Base-by-base conservation (phyloP, 495 filamentous ascomycete species). In the Halenospora varia region DNA sequence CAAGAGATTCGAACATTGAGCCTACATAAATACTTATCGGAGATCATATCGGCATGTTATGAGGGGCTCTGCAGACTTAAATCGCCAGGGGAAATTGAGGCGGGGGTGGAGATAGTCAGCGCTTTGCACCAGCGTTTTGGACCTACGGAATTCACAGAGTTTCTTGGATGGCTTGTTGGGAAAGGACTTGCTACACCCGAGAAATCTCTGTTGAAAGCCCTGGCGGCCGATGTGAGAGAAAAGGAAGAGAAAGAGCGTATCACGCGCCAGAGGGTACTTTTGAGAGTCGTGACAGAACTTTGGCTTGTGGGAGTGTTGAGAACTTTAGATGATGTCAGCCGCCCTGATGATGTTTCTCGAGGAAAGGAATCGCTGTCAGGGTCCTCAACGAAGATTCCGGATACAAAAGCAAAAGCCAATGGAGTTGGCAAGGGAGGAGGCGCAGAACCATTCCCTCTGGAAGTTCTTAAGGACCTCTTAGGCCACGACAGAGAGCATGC, bases 31-130 rank as follows among this genome's bases (percentile, higher is more conserved):
- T 99, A 99, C 66, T 84, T 99, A 2, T 96, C 94, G 41, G 94
- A 99, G 73, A 91, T 97, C 57, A 92, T 96, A 63, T 94, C 93
- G n/a, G 94, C 94, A 44, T 96, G 92, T 75, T 96, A 94, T 58
- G 94, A 99, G 71, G 94, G 94, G 22, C 78, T 99, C 0, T 92
- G 87, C 74, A 94, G 86, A 68, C 82, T 97, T 53, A 97, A 96
- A 71, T 87, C 86, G 0, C 86, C 90, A 17, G 88, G 86, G 1
- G 94, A 99, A 64, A 90, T 96, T 60, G 87, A 91, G 41, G 88
- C 92, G 22, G 92, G 90, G 11, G 88, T 96, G 2, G 94, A 97
- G 68, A 86, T 97, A 54, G 85, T 94, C 61, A 93, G 91, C 71
- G 92, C 94, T 10, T 78, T 99, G 55, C 94, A 99, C 68, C 94